These are phyloP conservation scores for Arthrobotrys sphaeroides DNA, from an alignment of 2,329 filamentous ascomycete genomes.

Conservation along the genomic window DNA sequence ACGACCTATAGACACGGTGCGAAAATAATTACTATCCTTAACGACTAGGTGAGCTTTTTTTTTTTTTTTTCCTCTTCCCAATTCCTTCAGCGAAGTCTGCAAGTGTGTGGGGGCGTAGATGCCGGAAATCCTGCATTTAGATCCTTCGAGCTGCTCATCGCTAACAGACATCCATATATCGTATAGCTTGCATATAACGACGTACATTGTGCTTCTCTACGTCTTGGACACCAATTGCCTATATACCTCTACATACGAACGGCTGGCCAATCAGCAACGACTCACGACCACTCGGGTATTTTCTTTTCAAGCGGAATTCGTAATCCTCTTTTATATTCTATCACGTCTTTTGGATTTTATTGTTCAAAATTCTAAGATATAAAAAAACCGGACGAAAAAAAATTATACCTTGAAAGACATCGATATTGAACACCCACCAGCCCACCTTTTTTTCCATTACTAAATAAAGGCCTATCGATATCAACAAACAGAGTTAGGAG, in stretches of 20 bases:
- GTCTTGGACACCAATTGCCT: conserved; percentile 28
- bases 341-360: conserved; percentile 18
- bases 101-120: neutral
- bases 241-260: conserved; percentile 24
- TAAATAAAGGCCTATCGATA: conserved; percentile 45
- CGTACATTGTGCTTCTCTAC: conserved; percentile 29
- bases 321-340: conserved; percentile 18
- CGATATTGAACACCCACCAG: conserved; percentile 4
- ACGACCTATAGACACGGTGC: conserved; percentile 47
- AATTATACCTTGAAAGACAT: conserved; percentile 34
- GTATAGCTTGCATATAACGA: conserved; percentile 44
- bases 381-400: conserved; percentile 9
- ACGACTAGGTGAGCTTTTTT: conserved; percentile 16
- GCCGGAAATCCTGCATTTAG: neutral
- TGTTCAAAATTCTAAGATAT: conserved; percentile 1
- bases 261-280: conserved; percentile 27
- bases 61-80: conserved; percentile 11
- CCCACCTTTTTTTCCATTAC: conserved; percentile 12
- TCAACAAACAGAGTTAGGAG: conserved; percentile 40
- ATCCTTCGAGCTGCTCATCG: conserved; percentile 39
- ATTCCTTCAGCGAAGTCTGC: too few species aligned
- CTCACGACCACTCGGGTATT: conserved; percentile 4
- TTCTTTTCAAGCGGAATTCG: conserved; percentile 12
- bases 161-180: conserved; percentile 13
- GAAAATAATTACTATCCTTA: conserved; percentile 31